phyloP scores from a whole-genome alignment of 2,329 filamentous ascomycete genomes.

The Coleophoma cylindrospora region DNA sequence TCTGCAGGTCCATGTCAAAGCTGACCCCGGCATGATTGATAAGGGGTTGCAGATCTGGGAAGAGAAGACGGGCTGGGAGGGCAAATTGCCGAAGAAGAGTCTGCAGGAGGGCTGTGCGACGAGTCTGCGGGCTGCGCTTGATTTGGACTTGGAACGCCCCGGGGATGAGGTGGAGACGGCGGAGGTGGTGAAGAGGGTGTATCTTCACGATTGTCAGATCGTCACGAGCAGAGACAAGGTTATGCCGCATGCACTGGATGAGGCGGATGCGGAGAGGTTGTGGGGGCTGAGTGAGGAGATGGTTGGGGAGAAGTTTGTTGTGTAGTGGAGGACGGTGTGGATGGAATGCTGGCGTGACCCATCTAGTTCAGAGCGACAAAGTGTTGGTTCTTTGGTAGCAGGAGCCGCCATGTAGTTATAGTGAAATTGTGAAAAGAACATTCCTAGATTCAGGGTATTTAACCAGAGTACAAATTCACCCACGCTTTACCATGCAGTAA shows the following conservation, averaged over 20 bases:
- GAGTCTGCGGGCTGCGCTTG: slow-evolving; percentile 30
- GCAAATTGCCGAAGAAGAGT: background rate
- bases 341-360: too few species aligned
- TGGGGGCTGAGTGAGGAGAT: slow-evolving; percentile 40
- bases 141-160: slow-evolving; percentile 21
- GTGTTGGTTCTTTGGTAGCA: too few species aligned
- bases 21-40: background rate
- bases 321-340: too few species aligned
- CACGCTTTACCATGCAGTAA: slow-evolving; percentile 74
- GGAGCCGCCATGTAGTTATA: too few species aligned
- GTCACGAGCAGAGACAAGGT: background rate
- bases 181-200: slow-evolving; percentile 4
- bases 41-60: background rate
- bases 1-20: background rate
- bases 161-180: too few species aligned
- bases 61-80: background rate
- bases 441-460: too few species aligned
- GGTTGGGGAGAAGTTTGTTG: slow-evolving; percentile 34
- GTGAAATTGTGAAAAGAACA: too few species aligned
- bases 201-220: slow-evolving; percentile 6
- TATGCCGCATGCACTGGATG: slow-evolving; percentile 5
- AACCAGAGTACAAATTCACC: too few species aligned
- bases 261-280: slow-evolving; percentile 31
- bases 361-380: too few species aligned
- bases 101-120: slow-evolving; percentile 15